Evolutionary conservation across 2,329 filamentous ascomycete species (phyloP).

Genomic region (Aspergillus sp.): DNA sequence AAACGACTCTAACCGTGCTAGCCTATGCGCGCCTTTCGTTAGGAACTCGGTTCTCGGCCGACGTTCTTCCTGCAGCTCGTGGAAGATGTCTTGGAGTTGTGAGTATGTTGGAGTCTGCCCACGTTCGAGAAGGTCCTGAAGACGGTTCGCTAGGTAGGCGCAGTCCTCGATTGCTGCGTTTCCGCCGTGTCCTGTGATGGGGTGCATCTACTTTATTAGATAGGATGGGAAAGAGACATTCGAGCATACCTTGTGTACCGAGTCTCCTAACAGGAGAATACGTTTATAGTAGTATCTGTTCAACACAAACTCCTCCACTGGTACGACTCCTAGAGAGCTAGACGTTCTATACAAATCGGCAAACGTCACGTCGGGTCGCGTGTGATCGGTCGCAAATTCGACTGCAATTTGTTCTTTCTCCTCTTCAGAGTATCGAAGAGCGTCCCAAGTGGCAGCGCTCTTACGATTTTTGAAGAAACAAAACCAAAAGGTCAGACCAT

Average conservation of each 20-base stretch:
- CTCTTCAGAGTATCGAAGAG: conserved; percentile 36
- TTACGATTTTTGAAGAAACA: conserved; percentile 31
- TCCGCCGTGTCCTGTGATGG: conserved; percentile 25
- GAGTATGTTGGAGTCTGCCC: background rate
- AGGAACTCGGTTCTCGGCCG: background rate
- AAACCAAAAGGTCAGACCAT: conserved; percentile 23
- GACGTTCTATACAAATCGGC: conserved; percentile 39
- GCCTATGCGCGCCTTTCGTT: background rate
- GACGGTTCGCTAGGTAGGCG: conserved; percentile 18
- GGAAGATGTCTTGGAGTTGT: conserved; percentile 1
- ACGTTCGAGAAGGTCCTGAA: conserved; percentile 10
- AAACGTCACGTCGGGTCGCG: conserved; percentile 38
- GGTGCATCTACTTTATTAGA: conserved; percentile 18
- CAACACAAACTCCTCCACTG: conserved; percentile 45
- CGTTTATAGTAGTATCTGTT: conserved; percentile 46
- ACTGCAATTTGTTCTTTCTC: conserved; percentile 35
- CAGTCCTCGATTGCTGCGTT: conserved; percentile 27
- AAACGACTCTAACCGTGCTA: conserved; percentile 5
- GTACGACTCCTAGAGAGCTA: conserved; percentile 28
- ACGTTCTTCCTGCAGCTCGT: background rate
- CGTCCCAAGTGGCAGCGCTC: conserved; percentile 25
- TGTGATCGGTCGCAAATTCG: conserved; percentile 18
- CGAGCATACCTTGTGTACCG: conserved; percentile 46
- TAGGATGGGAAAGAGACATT: background rate
- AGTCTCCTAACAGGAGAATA: conserved; percentile 48